Base-by-base conservation (phyloP, 2,329 filamentous ascomycete genomes). In the Colletotrichum endophyticum region DNA sequence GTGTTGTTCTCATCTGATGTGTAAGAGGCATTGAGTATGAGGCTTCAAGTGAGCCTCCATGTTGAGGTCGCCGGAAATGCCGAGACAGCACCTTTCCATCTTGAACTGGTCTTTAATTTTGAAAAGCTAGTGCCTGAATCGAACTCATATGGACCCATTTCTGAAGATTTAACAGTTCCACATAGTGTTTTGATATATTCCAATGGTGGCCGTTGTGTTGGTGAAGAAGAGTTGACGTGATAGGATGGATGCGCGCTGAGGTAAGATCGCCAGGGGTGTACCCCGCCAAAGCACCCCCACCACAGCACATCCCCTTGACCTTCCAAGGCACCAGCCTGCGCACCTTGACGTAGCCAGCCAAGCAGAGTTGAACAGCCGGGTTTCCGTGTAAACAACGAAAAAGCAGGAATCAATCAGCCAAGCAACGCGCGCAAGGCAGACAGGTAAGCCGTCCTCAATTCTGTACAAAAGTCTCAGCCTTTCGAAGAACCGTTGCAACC, bases 291-390 rank as follows among this genome's bases (percentile, higher is more conserved):
- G 36, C 56, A 27, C 4, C 69, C 66, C 73, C 49, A 73, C 69
- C 63, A 63, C 56, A 63, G 44, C 44, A 22, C 36, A 25, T 25
- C 70, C 66, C 49, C 28, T 22, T 32, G 39, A 66, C 12, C 30
- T 75, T 75, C 69, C 69, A 72, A 75, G 73, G 73, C 73, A 75
- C 27, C 72, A 74, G 32, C 67, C 59, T 61, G 36, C 30, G 34
- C 56, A 56, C 36, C 63, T 72, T 72, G 73, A 75, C 73, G 73
- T 75, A 72, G 73, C 69, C 73, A 72, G 62, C 62, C 62, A 74
- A 75, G 73, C 73, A 75, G 19, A 62, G 5, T 49, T 28, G 39
- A 72, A 25, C 44, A 30, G 62, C 73, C 61, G 73, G 53, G 56
- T 57, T 75, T 22, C 73, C 73, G 73, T 72, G 69, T 72, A 75